phyloP scores from a whole-genome alignment of 139 green algal genomes.

The Mesotaenium endlicherianum region DNA sequence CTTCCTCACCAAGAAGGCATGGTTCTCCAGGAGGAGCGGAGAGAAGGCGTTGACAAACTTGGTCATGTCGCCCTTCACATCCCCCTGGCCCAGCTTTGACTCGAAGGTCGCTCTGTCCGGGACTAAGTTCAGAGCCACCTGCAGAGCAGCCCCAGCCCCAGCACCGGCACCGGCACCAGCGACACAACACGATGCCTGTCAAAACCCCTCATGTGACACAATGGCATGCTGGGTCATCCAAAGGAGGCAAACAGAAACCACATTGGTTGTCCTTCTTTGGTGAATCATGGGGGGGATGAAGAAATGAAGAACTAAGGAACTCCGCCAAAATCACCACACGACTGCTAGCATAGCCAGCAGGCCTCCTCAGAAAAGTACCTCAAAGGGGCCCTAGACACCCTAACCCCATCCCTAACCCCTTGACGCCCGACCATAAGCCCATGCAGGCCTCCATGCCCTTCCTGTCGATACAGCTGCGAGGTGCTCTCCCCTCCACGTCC shows the following conservation, averaged over 20 bases:
- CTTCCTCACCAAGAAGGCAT: constrained; percentile 29
- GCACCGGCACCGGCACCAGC: neutral
- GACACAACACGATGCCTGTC: neutral
- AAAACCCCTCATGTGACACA: neutral
- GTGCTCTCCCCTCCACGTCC: too few relatives aligned
- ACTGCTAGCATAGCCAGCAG: too few relatives aligned
- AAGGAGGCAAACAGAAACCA: neutral
- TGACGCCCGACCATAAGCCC: too few relatives aligned
- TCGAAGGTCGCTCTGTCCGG: constrained; percentile 12
- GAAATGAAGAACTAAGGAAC: neutral
- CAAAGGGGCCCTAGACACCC: too few relatives aligned
- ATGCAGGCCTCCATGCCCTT: too few relatives aligned
- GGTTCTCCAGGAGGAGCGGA: constrained; percentile 17
- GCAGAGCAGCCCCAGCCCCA: neutral
- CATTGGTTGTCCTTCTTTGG: neutral
- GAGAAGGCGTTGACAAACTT: constrained; percentile 21
- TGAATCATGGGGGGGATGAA: neutral
- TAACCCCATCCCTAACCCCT: too few relatives aligned
- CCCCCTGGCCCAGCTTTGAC: constrained; percentile 24
- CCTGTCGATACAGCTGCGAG: too few relatives aligned
- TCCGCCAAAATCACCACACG: neutral
- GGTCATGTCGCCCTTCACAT: constrained; percentile 21
- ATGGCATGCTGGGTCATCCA: neutral
- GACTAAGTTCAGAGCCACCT: constrained; percentile 18
- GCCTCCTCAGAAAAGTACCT: too few relatives aligned